These are phyloP conservation scores for Coemansia sp. DNA, from an alignment of 192 early-diverging fungal species.

Conservation along the genomic window DNA sequence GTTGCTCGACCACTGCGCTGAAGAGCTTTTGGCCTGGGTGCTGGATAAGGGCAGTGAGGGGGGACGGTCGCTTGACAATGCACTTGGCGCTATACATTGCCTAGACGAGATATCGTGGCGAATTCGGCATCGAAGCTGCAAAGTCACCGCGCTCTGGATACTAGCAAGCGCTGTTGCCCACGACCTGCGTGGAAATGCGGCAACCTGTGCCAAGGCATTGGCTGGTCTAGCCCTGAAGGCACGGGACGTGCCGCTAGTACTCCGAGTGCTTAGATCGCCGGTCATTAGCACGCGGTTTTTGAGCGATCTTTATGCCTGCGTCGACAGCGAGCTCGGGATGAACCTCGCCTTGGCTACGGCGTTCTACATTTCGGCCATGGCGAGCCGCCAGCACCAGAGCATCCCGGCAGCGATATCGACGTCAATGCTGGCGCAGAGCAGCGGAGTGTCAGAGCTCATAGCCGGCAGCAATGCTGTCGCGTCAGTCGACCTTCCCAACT, in stretches of 20 bases:
- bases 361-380: conserved; percentile 16
- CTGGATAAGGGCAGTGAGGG: not conserved
- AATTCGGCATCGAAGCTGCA: not conserved
- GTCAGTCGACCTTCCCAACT: not conserved
- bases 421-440: not conserved
- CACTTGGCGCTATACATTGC: not conserved
- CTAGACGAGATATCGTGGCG: conserved; percentile 30
- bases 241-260: not conserved
- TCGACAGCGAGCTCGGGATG: not conserved
- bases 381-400: not conserved
- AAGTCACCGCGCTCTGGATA: conserved; percentile 11
- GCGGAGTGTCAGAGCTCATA: not conserved
- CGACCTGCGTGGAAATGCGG: not conserved
- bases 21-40: conserved; percentile 3
- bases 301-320: not conserved
- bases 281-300: not conserved
- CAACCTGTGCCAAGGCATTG: not conserved
- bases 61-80: not conserved
- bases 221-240: not conserved
- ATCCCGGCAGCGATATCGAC: conserved; percentile 1
- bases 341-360: conserved; percentile 5
- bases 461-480: not conserved
- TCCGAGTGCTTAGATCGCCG: conserved; percentile 1
- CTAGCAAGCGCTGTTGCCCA: conserved; percentile 12
- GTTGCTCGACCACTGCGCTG: conserved; percentile 16